Percentiles rank a stretch among this genome's conserved stretches.
Conservation (phyloP, 148 eudicot species). For the Heliamphora exappendiculata region DNA sequence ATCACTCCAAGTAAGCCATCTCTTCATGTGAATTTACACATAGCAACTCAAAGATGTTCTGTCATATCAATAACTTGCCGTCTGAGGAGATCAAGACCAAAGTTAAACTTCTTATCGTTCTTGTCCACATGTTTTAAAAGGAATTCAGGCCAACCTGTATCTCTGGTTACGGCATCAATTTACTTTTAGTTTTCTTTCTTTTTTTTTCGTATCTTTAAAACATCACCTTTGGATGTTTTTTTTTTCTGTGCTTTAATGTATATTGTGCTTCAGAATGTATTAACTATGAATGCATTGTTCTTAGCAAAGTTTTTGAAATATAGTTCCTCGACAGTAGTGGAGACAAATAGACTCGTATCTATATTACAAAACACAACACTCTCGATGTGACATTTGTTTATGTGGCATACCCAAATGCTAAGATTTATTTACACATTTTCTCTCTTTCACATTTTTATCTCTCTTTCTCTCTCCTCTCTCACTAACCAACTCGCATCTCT, state of each 20-base stretch:
- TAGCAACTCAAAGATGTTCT: neutral
- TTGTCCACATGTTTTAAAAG: neutral
- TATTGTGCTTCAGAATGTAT: neutral
- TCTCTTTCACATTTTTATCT: too few species aligned
- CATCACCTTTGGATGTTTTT: neutral
- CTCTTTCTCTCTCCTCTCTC: too few species aligned
- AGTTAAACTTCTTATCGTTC: neutral
- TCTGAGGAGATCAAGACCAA: neutral
- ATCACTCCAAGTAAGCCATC: slow-evolving; percentile 68
- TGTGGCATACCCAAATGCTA: too few species aligned
- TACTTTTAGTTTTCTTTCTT: neutral
- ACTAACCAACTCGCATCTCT: too few species aligned
- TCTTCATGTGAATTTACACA: neutral
- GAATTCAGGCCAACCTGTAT: neutral
- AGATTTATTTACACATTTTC: too few species aligned
- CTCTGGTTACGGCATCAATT: neutral
- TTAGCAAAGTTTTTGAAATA: neutral
- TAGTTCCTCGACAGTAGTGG: neutral
- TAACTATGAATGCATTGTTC: neutral
- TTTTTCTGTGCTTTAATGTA: neutral
- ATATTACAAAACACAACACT: too few species aligned
- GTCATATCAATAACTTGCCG: neutral
- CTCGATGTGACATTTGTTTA: too few species aligned
- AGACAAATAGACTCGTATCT: neutral
- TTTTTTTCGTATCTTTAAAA: neutral